Evolutionary conservation across 2,329 filamentous ascomycete genomes (phyloP).

Genomic region (Trichoderma brevicompactum): DNA sequence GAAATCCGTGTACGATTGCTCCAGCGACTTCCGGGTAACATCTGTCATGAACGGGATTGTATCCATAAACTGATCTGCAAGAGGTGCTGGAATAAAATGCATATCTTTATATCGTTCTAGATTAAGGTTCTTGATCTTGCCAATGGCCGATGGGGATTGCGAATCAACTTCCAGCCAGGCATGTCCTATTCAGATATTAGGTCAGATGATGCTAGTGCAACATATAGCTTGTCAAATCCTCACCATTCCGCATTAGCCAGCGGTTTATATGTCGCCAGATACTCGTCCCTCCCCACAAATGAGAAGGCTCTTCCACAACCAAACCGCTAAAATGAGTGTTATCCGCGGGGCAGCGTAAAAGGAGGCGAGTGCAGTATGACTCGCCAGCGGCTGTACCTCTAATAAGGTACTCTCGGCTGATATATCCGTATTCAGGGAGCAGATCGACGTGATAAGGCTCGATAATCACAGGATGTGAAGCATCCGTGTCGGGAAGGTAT

Average conservation of each 20-base stretch:
- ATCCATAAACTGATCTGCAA: slow-evolving; percentile 6
- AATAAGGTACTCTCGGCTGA: slow-evolving; percentile 3
- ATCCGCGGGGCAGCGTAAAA: too few relatives aligned
- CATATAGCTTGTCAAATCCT: too few relatives aligned
- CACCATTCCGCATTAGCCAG: too few relatives aligned
- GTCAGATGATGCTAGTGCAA: too few relatives aligned
- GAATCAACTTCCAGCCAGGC: too few relatives aligned
- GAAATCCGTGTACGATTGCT: slow-evolving; percentile 6
- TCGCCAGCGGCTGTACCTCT: not conserved
- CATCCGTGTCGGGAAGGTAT: not conserved
- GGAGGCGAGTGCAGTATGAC: not conserved
- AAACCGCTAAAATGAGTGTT: too few relatives aligned
- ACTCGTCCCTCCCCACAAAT: too few relatives aligned
- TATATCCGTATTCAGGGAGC: not conserved
- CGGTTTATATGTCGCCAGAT: too few relatives aligned
- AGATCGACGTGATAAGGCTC: slow-evolving; percentile 8
- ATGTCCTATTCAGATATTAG: too few relatives aligned
- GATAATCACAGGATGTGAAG: not conserved
- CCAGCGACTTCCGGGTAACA: not conserved
- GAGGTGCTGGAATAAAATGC: not conserved
- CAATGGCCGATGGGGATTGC: not conserved
- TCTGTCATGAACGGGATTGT: not conserved
- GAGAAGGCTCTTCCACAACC: too few relatives aligned
- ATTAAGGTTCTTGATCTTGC: slow-evolving; percentile 7
- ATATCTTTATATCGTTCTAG: slow-evolving; percentile 4